Evolutionary conservation across 129 eudicot species (phyloP).

Genomic region (Lonicera japonica): DNA sequence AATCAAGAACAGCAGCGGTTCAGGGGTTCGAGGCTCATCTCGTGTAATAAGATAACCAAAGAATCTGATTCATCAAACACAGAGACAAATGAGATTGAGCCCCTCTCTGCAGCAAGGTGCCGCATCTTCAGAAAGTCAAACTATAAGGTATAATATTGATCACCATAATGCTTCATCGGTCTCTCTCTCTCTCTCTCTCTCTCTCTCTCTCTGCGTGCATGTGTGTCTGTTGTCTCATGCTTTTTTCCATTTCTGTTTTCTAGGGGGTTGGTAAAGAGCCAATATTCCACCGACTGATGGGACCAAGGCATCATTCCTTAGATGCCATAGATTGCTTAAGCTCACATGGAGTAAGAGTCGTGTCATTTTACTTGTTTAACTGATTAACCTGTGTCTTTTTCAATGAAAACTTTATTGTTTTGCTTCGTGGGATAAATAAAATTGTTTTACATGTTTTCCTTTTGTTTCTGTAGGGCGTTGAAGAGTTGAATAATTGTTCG

Average conservation of each 20-base stretch:
- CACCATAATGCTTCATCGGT: too few species aligned
- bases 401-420: background rate
- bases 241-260: slow-evolving; percentile 2
- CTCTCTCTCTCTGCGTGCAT: background rate
- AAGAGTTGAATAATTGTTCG: slow-evolving; percentile 34
- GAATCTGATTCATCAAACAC: slow-evolving; percentile 28
- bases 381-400: background rate
- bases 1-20: slow-evolving; percentile 34
- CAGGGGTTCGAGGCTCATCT: slow-evolving; percentile 59
- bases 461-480: slow-evolving; percentile 30
- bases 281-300: slow-evolving; percentile 63
- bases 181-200: background rate
- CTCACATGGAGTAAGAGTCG: slow-evolving; percentile 32
- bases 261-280: slow-evolving; percentile 45
- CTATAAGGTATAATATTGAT: slow-evolving; percentile 33
- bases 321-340: slow-evolving; percentile 47
- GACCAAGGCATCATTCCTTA: slow-evolving; percentile 56
- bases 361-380: background rate
- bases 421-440: background rate
- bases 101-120: slow-evolving; percentile 76
- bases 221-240: background rate
- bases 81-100: slow-evolving; percentile 34
- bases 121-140: slow-evolving; percentile 44
- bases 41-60: slow-evolving; percentile 27
- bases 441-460: slow-evolving; percentile 1